phyloP scores from a whole-genome alignment of 371 early-diverging fungal genomes.

The Apophysomyces variabilis region DNA sequence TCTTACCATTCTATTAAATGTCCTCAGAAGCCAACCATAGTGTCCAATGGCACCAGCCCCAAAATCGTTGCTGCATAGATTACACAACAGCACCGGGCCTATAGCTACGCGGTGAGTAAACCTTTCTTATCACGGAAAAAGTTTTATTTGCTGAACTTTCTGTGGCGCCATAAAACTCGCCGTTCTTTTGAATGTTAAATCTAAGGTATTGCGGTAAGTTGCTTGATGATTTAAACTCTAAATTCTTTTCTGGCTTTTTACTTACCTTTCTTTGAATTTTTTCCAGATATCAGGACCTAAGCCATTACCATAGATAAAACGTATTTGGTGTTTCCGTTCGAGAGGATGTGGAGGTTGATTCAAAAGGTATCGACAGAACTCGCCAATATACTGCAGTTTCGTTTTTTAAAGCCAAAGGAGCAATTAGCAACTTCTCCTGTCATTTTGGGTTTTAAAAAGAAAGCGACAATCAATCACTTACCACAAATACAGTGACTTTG shows the following conservation, averaged over 20 bases:
- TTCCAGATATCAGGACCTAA: constrained; percentile 73
- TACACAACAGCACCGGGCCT: constrained; percentile 43
- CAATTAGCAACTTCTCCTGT: too few relatives aligned
- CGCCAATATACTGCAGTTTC: constrained; percentile 63
- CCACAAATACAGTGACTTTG: constrained; percentile 21
- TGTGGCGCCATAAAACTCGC: constrained; percentile 66
- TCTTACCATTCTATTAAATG: constrained; percentile 24
- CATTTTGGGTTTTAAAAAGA: too few relatives aligned
- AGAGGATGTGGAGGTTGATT: constrained; percentile 49
- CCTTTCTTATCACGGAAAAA: too few relatives aligned
- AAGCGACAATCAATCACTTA: not conserved
- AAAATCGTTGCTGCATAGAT: constrained; percentile 47
- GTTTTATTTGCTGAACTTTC: constrained; percentile 34
- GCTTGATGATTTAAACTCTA: not conserved
- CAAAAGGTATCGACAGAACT: constrained; percentile 70
- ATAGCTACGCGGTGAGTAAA: not conserved
- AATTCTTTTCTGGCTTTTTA: not conserved
- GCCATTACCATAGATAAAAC: constrained; percentile 71
- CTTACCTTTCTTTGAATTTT: constrained; percentile 45
- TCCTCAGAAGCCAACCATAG: constrained; percentile 34
- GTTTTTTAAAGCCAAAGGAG: not conserved
- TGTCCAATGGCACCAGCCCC: constrained; percentile 62
- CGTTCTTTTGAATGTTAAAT: constrained; percentile 55
- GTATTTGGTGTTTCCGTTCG: constrained; percentile 54
- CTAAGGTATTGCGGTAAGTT: constrained; percentile 3